These are phyloP conservation scores for Naganishia sp. DNA, from an alignment of 1,284 basidiomycete species.

Conservation along the genomic window DNA sequence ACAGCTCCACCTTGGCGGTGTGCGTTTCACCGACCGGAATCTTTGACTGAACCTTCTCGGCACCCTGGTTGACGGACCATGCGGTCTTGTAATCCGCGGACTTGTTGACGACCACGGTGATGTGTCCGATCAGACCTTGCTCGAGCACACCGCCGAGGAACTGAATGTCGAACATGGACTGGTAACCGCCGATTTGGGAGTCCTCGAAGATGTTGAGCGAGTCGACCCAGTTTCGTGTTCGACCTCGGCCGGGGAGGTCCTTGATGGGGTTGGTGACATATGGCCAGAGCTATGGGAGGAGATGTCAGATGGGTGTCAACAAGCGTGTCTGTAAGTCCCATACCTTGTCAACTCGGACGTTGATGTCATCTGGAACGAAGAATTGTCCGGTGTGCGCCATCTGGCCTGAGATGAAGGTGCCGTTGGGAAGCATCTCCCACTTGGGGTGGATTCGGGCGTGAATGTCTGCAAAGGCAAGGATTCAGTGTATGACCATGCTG, in stretches of 20 bases:
- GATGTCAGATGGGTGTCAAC: not conserved
- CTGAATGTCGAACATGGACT: slow-evolving; percentile 54
- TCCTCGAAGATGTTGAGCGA: slow-evolving; percentile 54
- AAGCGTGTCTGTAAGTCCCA: not conserved
- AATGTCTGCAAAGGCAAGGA: slow-evolving; percentile 42
- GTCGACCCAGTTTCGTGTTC: slow-evolving; percentile 56
- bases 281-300: slow-evolving; percentile 40
- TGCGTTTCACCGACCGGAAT: slow-evolving; percentile 4
- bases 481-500: not conserved
- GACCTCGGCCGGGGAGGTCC: slow-evolving; percentile 44
- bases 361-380: slow-evolving; percentile 55
- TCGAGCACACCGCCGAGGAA: slow-evolving; percentile 53
- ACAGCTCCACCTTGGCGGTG: slow-evolving; percentile 14
- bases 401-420: slow-evolving; percentile 47
- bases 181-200: slow-evolving; percentile 50
- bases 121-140: slow-evolving; percentile 55
- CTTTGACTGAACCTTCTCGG: slow-evolving; percentile 25
- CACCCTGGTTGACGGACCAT: slow-evolving; percentile 31
- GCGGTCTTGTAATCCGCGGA: slow-evolving; percentile 26
- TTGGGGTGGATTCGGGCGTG: slow-evolving; percentile 55
- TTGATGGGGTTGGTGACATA: slow-evolving; percentile 54
- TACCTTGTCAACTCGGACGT: slow-evolving; percentile 50
- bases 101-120: slow-evolving; percentile 46
- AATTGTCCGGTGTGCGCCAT: slow-evolving; percentile 55
- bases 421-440: slow-evolving; percentile 51